Evolutionary conservation across 2,329 filamentous ascomycete species (phyloP).

Genomic region (Clonostachys chloroleuca): DNA sequence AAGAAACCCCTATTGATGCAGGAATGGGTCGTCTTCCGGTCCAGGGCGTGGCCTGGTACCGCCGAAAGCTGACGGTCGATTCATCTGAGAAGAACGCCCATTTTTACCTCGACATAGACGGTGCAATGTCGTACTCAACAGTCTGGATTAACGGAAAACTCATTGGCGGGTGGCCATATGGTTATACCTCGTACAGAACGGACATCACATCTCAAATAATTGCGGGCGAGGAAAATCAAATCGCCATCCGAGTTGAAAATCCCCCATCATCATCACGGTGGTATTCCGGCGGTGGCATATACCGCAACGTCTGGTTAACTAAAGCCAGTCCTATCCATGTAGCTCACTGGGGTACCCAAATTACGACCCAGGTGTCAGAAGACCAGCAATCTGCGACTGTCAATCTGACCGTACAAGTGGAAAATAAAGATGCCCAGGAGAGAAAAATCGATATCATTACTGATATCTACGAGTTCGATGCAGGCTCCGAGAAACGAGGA

Average conservation of each 20-base stretch:
- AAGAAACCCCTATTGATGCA: conserved; percentile 22
- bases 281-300: conserved; percentile 50
- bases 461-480: conserved; percentile 3
- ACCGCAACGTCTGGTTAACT: conserved; percentile 50
- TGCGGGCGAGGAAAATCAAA: conserved; percentile 25
- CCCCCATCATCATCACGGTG: conserved; percentile 33
- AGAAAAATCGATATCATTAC: neutral
- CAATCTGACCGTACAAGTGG: conserved; percentile 36
- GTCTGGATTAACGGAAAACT: conserved; percentile 46
- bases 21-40: conserved; percentile 38
- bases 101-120: conserved; percentile 43
- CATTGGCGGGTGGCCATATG: conserved; percentile 46
- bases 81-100: conserved; percentile 25
- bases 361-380: conserved; percentile 39
- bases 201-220: conserved; percentile 38
- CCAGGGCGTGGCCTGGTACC: conserved; percentile 51
- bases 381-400: conserved; percentile 30
- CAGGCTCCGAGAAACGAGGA: neutral
- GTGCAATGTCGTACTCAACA: conserved; percentile 45
- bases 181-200: conserved; percentile 44
- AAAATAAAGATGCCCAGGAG: conserved; percentile 23
- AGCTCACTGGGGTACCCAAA: conserved; percentile 42
- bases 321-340: conserved; percentile 40
- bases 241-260: conserved; percentile 42
- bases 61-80: conserved; percentile 26